Evolutionary conservation across 495 filamentous ascomycete genomes (phyloP).

Genomic region (Penicillium waksmanii): DNA sequence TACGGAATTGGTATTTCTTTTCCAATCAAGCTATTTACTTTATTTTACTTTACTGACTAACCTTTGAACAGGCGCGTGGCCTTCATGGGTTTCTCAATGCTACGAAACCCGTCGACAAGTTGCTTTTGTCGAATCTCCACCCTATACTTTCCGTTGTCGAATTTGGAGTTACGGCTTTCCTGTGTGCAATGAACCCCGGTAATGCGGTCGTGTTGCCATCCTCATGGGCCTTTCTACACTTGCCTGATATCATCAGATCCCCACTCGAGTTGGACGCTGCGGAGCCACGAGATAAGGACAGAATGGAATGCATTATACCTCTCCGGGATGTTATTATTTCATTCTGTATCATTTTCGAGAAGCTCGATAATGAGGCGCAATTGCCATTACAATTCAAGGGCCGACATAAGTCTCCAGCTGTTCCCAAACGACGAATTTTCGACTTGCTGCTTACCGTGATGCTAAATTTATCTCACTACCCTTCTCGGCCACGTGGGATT

Average conservation of each 20-base stretch:
- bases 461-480: constrained; percentile 16
- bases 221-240: constrained; percentile 18
- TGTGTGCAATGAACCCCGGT: constrained; percentile 12
- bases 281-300: background rate
- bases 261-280: background rate
- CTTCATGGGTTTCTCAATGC: background rate
- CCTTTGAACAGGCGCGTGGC: background rate
- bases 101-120: background rate
- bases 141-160: constrained; percentile 1
- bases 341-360: background rate
- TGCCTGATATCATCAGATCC: constrained; percentile 2
- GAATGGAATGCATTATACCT: background rate
- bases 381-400: background rate
- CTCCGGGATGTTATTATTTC: background rate
- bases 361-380: background rate
- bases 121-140: background rate
- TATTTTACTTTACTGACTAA: background rate
- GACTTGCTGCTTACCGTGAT: constrained; percentile 15
- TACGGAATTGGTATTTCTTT: background rate
- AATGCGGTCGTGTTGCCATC: constrained; percentile 14
- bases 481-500: constrained; percentile 4
- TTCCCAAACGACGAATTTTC: constrained; percentile 6
- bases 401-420: background rate
- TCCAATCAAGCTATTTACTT: background rate
- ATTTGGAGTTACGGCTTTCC: constrained; percentile 3